Conservation (phyloP, 1,139 yeast genomes). For the Nadsonia starkeyi-henricii region DNA sequence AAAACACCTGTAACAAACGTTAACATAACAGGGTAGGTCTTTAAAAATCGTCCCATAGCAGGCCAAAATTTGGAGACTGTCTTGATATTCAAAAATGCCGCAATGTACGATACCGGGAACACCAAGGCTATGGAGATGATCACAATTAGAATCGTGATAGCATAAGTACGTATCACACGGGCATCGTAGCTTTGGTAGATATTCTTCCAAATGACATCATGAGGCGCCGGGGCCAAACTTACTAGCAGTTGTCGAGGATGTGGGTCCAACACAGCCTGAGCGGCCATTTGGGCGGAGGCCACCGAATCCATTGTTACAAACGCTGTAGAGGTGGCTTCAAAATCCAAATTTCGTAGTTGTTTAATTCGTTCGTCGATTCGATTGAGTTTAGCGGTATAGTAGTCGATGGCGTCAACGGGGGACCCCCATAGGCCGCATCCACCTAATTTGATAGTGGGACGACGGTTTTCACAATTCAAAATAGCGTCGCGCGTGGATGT, state of each 20-base stretch:
- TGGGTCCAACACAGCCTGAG: slow-evolving; percentile 79
- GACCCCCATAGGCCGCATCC: slow-evolving; percentile 41
- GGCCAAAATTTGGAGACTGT: slow-evolving; percentile 65
- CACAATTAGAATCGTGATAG: slow-evolving; percentile 51
- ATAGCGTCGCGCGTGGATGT: slow-evolving; percentile 1
- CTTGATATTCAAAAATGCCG: slow-evolving; percentile 55
- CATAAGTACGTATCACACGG: slow-evolving; percentile 42
- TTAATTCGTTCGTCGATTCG: slow-evolving; percentile 44
- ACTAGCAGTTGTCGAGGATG: slow-evolving; percentile 60
- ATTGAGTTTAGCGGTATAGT: slow-evolving; percentile 42
- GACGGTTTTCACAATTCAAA: background rate
- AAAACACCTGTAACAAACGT: slow-evolving; percentile 63
- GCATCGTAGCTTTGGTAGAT: slow-evolving; percentile 45
- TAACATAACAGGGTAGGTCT: slow-evolving; percentile 41
- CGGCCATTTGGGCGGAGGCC: slow-evolving; percentile 79
- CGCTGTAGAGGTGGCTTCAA: slow-evolving; percentile 37
- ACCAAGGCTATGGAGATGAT: slow-evolving; percentile 52
- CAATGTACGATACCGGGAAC: slow-evolving; percentile 59
- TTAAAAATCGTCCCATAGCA: slow-evolving; percentile 47
- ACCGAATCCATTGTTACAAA: slow-evolving; percentile 78
- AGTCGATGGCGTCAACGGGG: slow-evolving; percentile 50
- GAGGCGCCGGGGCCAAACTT: slow-evolving; percentile 74
- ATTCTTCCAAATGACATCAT: slow-evolving; percentile 73
- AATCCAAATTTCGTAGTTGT: slow-evolving; percentile 31
- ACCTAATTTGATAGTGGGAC: slow-evolving; percentile 4